Percentiles rank a stretch among this genome's conserved stretches.
These are phyloP conservation scores for Alloascoidea hylecoeti DNA, from an alignment of 805 yeast species.

Conservation along the genomic window DNA sequence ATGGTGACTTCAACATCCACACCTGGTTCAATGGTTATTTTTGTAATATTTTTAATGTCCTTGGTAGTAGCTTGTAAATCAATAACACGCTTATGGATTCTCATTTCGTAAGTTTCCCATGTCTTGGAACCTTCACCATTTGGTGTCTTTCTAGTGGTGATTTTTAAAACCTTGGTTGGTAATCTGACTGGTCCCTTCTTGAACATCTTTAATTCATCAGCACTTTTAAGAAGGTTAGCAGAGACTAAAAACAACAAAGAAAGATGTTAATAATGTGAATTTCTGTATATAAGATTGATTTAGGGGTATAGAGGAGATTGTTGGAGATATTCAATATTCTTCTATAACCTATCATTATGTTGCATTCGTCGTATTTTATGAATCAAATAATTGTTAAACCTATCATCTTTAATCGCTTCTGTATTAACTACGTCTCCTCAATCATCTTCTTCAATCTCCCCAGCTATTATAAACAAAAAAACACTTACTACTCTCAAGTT, in stretches of 20 bases:
- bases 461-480: too few species aligned
- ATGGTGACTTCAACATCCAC: slow-evolving; percentile 59
- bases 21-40: slow-evolving; percentile 98
- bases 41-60: slow-evolving; percentile 89
- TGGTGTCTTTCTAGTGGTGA: slow-evolving; percentile 99
- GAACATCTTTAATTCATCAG: slow-evolving; percentile 65
- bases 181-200: slow-evolving; percentile 99
- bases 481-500: slow-evolving; percentile 58
- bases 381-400: too few species aligned
- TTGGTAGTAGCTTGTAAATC: slow-evolving; percentile 95
- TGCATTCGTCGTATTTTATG: too few species aligned
- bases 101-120: slow-evolving; percentile 99
- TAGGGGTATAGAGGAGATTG: too few species aligned
- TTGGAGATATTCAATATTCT: too few species aligned
- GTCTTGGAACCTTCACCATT: slow-evolving; percentile 99
- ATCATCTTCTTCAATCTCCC: too few species aligned
- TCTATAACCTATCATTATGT: too few species aligned
- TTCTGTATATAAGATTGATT: too few species aligned
- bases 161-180: slow-evolving; percentile 97
- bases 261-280: too few species aligned
- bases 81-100: slow-evolving; percentile 99
- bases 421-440: too few species aligned
- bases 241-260: slow-evolving; percentile 40
- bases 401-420: too few species aligned
- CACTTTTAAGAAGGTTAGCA: slow-evolving; percentile 77